Conservation (phyloP, 257 asterid genomes). For the Apocynum venetum region DNA sequence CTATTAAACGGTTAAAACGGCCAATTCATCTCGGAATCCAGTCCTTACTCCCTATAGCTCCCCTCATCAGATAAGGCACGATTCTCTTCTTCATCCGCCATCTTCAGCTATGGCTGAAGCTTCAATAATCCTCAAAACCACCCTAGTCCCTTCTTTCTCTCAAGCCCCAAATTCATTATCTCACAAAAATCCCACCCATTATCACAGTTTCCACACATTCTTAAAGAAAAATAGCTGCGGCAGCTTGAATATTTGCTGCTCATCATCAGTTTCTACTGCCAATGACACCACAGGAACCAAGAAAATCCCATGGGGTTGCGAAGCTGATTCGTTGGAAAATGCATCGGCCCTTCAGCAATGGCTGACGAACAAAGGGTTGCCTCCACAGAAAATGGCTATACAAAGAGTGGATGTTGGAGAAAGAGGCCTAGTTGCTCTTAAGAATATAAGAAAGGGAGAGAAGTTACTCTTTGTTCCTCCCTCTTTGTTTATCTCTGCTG, state of each 20-base stretch:
- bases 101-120: conserved; percentile 60
- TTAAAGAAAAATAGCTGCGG: conserved; percentile 29
- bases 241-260: conserved; percentile 38
- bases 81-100: conserved; percentile 1
- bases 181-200: conserved; percentile 20
- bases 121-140: conserved; percentile 51
- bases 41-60: neutral
- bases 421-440: conserved; percentile 87
- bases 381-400: conserved; percentile 82
- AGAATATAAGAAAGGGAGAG: conserved; percentile 83
- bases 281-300: conserved; percentile 23
- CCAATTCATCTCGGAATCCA: neutral
- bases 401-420: conserved; percentile 83
- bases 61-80: conserved; percentile 17
- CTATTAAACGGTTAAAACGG: neutral
- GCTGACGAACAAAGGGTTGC: conserved; percentile 68
- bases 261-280: conserved; percentile 46
- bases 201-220: conserved; percentile 16
- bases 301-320: conserved; percentile 72
- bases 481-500: conserved; percentile 69
- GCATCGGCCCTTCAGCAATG: conserved; percentile 74
- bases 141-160: conserved; percentile 38
- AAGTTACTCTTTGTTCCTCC: conserved; percentile 90
- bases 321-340: conserved; percentile 64
- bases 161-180: conserved; percentile 22